Base-by-base conservation (phyloP, 352 stramenopile genomes). In the Pythium periplocum region DNA sequence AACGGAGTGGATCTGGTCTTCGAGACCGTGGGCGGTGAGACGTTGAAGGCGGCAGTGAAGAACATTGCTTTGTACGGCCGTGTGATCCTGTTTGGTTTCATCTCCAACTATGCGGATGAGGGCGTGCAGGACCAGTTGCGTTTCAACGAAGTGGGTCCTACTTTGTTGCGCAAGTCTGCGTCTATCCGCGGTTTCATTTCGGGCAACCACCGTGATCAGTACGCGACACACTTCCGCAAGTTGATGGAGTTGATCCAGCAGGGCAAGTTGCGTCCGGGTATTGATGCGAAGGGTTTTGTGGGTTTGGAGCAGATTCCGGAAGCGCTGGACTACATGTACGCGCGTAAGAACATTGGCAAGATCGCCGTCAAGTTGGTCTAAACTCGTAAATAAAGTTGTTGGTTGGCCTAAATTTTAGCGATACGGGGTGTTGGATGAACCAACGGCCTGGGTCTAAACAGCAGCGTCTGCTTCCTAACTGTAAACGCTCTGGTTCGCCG, bases 1-100 rank as follows among this genome's bases (percentile, higher is more conserved):
- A 75, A 83, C 39, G 74, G 74, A 3, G 55, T 90, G 4, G 62
- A 90, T 43, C 71, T 90, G 48, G 79, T 87, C 8, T 87, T 86
- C 40, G 76, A 86, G 59, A 79, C 61, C 7, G 68, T 86, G 36
- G 78, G 75, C 11, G 78, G 75, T 26, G 69, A 86, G 35, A 73
- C 73, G 59, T 73, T 86, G 35, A 62, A 72, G 11, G 50, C 66
- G 0, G 76, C 67, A 7, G 68, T 83, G 11, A 58, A 84, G 42
- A 89, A 87, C 64, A 75, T 86, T 31, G 71, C 78, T 11, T 49
- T 66, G 17, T 68, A 73, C 26, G 75, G 78, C 26, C 78, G 78
- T 34, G 67, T 89, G 45, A 82, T 89, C 33, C 62, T 73, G 37
- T 83, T 87, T 46, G 75, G 75, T 3, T 65, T 52, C 51, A 80